Evolutionary conservation across 108 stramenopile species (phyloP).

Genomic region (Cyclotella atomus): DNA sequence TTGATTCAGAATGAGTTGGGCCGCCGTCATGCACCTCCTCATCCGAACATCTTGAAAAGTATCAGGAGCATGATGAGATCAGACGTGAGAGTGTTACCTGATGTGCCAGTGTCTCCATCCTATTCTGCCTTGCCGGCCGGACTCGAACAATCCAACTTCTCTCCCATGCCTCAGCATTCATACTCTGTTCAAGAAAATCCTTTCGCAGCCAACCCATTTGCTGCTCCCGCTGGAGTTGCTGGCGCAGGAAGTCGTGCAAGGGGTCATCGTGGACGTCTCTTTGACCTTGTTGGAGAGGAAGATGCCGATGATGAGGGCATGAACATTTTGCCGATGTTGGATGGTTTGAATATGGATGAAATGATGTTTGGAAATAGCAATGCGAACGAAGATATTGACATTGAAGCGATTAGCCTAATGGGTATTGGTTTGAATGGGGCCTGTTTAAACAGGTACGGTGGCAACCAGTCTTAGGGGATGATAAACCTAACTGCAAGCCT

Average conservation of each 20-base stretch:
- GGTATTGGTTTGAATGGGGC: conserved; percentile 63
- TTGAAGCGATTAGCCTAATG: conserved; percentile 89
- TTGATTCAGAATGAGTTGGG: conserved; percentile 72
- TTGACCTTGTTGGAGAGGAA: conserved; percentile 82
- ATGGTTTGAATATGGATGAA: conserved; percentile 62
- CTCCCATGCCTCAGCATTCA: conserved; percentile 45
- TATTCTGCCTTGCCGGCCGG: conserved; percentile 24
- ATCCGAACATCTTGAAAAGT: conserved; percentile 43
- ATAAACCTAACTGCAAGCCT: conserved; percentile 4
- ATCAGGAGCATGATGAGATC: conserved; percentile 52
- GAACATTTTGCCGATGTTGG: conserved; percentile 66
- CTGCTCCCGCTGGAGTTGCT: conserved; percentile 19
- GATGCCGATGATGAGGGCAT: conserved; percentile 62
- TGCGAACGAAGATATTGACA: conserved; percentile 69
- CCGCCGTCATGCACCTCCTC: conserved; percentile 35
- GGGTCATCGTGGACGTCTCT: conserved; percentile 74
- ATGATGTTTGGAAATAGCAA: conserved; percentile 64
- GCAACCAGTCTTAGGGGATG: conserved; percentile 25
- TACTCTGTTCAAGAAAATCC: conserved; percentile 38
- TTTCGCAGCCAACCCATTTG: conserved; percentile 29
- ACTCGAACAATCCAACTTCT: conserved; percentile 26
- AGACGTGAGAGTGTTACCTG: conserved; percentile 20
- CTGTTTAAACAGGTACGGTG: conserved; percentile 17
- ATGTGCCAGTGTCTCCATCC: conserved; percentile 20
- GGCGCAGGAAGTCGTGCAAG: conserved; percentile 33